These are phyloP conservation scores for Phaeotremella fagi DNA, from an alignment of 768 basidiomycete genomes.

Conservation along the genomic window DNA sequence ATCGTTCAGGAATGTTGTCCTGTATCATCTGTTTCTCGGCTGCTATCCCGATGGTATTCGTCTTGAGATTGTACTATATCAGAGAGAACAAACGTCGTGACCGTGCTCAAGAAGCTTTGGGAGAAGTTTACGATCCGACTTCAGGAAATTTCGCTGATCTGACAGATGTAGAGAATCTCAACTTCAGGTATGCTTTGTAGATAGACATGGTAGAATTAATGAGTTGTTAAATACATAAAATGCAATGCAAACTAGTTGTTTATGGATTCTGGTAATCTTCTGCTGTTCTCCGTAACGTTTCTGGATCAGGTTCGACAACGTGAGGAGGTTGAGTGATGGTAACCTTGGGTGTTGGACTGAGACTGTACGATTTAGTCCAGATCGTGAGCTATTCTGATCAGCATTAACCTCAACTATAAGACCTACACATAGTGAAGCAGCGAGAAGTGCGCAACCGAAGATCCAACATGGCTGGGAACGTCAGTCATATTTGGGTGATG, in stretches of 20 bases:
- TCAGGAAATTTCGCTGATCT: constrained; percentile 13
- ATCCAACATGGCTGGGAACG: constrained; percentile 20
- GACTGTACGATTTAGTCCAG: constrained; percentile 27
- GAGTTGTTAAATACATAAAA: background rate
- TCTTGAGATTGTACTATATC: constrained; percentile 16
- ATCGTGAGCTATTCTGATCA: constrained; percentile 15
- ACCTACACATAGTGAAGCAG: constrained; percentile 9
- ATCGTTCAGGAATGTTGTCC: constrained; percentile 24
- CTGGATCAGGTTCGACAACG: background rate
- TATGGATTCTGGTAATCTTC: background rate
- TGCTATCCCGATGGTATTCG: constrained; percentile 12
- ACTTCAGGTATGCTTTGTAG: constrained; percentile 19
- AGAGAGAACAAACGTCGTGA: constrained; percentile 14
- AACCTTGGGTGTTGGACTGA: background rate
- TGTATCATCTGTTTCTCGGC: constrained; percentile 23
- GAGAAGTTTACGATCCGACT: constrained; percentile 3
- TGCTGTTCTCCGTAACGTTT: background rate
- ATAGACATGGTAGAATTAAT: background rate
- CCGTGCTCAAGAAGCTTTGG: constrained; percentile 3
- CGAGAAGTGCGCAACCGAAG: constrained; percentile 22
- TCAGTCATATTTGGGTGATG: background rate
- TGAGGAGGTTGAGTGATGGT: background rate
- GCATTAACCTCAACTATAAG: background rate
- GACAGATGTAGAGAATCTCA: constrained; percentile 16
- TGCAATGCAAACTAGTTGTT: background rate